A percentile compares a stretch with the other conserved stretches of the same genome.
phyloP scores from a whole-genome alignment of 2,329 filamentous ascomycete species.

The Ophiostoma australiae region DNA sequence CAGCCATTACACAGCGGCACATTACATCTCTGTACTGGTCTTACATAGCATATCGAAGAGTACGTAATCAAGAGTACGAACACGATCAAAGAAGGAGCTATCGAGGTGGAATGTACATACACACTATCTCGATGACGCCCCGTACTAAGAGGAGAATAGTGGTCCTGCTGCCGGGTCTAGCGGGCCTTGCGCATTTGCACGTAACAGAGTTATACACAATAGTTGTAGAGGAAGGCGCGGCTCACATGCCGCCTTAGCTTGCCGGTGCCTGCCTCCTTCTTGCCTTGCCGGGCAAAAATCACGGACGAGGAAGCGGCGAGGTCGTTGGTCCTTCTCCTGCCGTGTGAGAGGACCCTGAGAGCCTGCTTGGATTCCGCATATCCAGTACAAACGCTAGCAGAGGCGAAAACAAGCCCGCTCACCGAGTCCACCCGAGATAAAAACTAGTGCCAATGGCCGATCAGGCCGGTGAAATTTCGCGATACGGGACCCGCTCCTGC shows the following conservation, averaged over 20 bases:
- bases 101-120: neutral
- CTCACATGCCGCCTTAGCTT: neutral
- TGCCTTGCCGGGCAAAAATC: too few species aligned
- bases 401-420: conserved; percentile 9
- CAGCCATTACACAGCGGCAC: neutral
- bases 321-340: neutral
- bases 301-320: too few species aligned
- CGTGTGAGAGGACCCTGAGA: neutral
- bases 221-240: neutral
- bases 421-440: conserved; percentile 30
- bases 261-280: neutral
- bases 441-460: conserved; percentile 17
- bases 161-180: neutral
- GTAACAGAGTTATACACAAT: too few species aligned
- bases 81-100: neutral
- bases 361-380: neutral
- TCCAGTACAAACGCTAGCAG: neutral
- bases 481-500: conserved; percentile 8
- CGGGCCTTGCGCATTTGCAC: neutral
- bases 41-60: neutral
- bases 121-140: neutral
- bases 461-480: conserved; percentile 14
- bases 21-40: neutral
- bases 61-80: neutral
- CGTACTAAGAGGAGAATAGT: neutral